phyloP scores from a whole-genome alignment of 192 early-diverging fungal species.

The Podila epigama region DNA sequence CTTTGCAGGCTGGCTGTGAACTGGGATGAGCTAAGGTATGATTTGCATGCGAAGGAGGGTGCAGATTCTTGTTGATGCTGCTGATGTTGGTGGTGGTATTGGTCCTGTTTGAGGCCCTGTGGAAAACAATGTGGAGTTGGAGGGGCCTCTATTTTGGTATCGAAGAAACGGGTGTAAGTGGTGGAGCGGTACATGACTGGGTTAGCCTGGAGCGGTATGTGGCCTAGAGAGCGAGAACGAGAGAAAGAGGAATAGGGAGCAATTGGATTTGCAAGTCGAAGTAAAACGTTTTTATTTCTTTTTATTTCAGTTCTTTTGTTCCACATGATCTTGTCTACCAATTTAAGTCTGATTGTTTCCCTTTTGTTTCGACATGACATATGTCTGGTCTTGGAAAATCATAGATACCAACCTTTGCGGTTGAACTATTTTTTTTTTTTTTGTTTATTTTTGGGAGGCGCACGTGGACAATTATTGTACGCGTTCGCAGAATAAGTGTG shows the following conservation, averaged over 20 bases:
- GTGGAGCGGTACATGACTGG: too few relatives aligned
- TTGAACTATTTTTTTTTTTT: background rate
- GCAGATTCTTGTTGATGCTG: background rate
- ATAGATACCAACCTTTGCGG: background rate
- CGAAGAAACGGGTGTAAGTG: too few relatives aligned
- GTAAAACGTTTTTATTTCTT: background rate
- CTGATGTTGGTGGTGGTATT: background rate
- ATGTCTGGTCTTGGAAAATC: background rate
- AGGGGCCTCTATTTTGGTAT: too few relatives aligned
- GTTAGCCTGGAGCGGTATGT: too few relatives aligned
- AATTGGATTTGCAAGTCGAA: too few relatives aligned
- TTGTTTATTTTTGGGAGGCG: too few relatives aligned
- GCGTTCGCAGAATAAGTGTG: too few relatives aligned
- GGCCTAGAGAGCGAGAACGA: too few relatives aligned
- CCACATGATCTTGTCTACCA: background rate
- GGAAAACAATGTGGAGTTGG: too few relatives aligned
- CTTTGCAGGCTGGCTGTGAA: background rate
- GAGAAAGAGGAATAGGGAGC: too few relatives aligned
- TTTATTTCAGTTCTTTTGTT: background rate
- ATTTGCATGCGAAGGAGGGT: background rate
- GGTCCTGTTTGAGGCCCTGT: background rate
- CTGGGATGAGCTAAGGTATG: background rate
- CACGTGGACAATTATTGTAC: too few relatives aligned
- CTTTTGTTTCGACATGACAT: background rate
- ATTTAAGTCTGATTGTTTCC: too few relatives aligned